Evolutionary conservation across 2,329 filamentous ascomycete genomes (phyloP).

Genomic region (Diaporthe sp.): DNA sequence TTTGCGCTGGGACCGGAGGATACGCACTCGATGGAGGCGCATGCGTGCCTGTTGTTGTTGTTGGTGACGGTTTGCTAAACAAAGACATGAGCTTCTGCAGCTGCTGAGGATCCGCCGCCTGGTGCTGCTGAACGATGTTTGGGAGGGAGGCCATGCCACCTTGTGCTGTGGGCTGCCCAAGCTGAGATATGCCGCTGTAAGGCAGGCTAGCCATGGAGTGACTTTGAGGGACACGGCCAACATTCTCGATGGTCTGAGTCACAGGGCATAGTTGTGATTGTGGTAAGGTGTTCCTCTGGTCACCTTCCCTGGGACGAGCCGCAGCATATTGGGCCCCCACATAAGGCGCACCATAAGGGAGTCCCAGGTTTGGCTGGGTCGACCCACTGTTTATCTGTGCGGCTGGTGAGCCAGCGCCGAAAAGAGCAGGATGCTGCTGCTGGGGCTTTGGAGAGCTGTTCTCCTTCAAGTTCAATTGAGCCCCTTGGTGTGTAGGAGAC

Average conservation of each 20-base stretch:
- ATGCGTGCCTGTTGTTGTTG: constrained; percentile 35
- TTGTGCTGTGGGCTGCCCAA: constrained; percentile 42
- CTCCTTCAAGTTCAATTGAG: constrained; percentile 26
- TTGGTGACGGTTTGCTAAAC: constrained; percentile 62
- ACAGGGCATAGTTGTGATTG: background rate
- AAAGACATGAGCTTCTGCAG: constrained; percentile 67
- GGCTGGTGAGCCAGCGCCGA: constrained; percentile 41
- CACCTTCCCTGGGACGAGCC: constrained; percentile 9
- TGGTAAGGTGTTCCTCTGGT: background rate
- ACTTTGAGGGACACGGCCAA: background rate
- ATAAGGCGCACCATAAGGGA: constrained; percentile 31
- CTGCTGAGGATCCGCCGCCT: constrained; percentile 53
- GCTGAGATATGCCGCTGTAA: constrained; percentile 11
- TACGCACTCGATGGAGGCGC: constrained; percentile 26
- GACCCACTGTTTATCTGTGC: constrained; percentile 45
- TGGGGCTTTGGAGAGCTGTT: constrained; percentile 23
- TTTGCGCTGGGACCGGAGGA: constrained; percentile 40
- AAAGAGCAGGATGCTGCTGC: constrained; percentile 15
- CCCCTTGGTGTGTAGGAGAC: constrained; percentile 34
- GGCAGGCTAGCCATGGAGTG: background rate
- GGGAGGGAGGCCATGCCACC: constrained; percentile 43
- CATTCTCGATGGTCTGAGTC: background rate
- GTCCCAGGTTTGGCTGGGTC: constrained; percentile 44
- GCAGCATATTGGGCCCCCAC: constrained; percentile 23
- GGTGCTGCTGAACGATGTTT: constrained; percentile 44